Evolutionary conservation across 2,329 filamentous ascomycete genomes (phyloP).

Genomic region (Ceratocystis huliohia): DNA sequence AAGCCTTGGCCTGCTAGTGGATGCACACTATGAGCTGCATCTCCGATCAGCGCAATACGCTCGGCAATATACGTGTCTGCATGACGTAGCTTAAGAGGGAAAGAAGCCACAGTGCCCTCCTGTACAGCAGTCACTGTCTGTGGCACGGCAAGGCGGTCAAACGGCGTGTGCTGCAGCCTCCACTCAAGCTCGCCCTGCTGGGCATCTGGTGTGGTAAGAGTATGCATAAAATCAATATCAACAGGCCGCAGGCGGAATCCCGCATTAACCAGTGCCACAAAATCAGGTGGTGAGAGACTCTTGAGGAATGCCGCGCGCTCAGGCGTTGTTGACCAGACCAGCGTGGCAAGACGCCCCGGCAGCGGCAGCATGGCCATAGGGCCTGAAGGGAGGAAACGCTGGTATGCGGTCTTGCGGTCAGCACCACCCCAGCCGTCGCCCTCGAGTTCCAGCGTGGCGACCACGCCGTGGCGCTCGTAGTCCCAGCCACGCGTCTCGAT

Average conservation of each 20-base stretch:
- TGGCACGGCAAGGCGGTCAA: constrained; percentile 45
- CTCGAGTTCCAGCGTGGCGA: constrained; percentile 71
- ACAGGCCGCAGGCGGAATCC: constrained; percentile 71
- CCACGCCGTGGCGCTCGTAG: constrained; percentile 78
- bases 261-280: constrained; percentile 80
- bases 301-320: constrained; percentile 68
- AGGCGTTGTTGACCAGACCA: constrained; percentile 92
- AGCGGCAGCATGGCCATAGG: constrained; percentile 85
- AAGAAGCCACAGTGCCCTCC: constrained; percentile 68
- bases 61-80: constrained; percentile 88
- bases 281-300: constrained; percentile 56
- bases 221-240: constrained; percentile 76
- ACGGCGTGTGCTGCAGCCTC: constrained; percentile 59
- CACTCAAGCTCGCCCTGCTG: constrained; percentile 71
- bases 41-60: constrained; percentile 81
- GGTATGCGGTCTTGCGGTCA: constrained; percentile 66
- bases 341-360: constrained; percentile 65
- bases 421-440: constrained; percentile 43
- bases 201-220: constrained; percentile 33
- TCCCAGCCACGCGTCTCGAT: constrained; percentile 87
- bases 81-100: constrained; percentile 82
- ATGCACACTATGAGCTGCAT: constrained; percentile 90
- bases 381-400: constrained; percentile 85
- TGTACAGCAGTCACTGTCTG: constrained; percentile 59
- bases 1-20: constrained; percentile 89